A percentile compares a stretch with the other conserved stretches of the same genome.
Evolutionary conservation across 1,139 yeast genomes (phyloP).

Genomic region (Chernovozyma aurita): DNA sequence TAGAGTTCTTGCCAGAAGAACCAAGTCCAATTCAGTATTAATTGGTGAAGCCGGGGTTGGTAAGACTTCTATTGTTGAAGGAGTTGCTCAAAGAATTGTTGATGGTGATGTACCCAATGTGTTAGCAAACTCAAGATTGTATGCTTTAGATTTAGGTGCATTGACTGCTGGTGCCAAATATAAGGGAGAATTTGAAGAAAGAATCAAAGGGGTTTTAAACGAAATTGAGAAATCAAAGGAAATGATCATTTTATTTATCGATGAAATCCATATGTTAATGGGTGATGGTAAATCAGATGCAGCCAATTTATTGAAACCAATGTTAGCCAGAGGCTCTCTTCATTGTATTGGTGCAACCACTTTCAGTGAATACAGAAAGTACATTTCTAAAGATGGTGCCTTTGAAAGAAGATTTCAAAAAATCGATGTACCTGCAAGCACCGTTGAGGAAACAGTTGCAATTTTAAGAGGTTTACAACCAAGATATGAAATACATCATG

Average conservation of each 20-base stretch:
- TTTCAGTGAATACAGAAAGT: conserved; percentile 86
- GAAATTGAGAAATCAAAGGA: conserved; percentile 88
- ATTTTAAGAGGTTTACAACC: conserved; percentile 95
- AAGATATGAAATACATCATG: conserved; percentile 95
- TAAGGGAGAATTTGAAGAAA: conserved; percentile 98
- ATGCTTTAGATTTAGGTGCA: conserved; percentile 90
- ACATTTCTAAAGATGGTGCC: conserved; percentile 95
- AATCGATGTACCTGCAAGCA: conserved; percentile 92
- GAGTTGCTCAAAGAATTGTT: conserved; percentile 94
- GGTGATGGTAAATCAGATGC: conserved; percentile 96
- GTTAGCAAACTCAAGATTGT: conserved; percentile 72
- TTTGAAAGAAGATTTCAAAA: conserved; percentile 98
- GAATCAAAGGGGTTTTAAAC: conserved; percentile 90
- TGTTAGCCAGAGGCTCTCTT: conserved; percentile 91
- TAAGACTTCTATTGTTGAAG: conserved; percentile 96
- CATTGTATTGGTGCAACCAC: conserved; percentile 99
- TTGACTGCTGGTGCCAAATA: conserved; percentile 97
- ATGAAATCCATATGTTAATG: conserved; percentile 98
- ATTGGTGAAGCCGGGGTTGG: conserved; percentile 99
- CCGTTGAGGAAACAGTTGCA: conserved; percentile 89
- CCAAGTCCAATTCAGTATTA: conserved; percentile 91
- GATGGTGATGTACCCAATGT: conserved; percentile 94
- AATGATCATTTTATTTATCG: conserved; percentile 84
- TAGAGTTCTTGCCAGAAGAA: conserved; percentile 89
- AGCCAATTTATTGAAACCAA: conserved; percentile 93